Base-by-base conservation (phyloP, 768 basidiomycete genomes). In the Cystobasidium tubakii region DNA sequence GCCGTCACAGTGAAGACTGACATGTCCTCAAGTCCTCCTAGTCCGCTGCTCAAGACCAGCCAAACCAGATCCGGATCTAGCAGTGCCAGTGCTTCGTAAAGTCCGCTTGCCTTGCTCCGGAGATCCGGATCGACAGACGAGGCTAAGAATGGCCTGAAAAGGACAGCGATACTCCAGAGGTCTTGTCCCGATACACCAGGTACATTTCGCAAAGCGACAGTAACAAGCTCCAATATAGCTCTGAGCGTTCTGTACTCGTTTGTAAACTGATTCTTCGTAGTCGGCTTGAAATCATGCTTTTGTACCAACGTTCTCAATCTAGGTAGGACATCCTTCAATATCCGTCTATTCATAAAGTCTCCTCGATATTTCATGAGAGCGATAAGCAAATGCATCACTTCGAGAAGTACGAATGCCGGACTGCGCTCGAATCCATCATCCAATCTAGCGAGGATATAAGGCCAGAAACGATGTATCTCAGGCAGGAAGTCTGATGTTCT, bases 261-360 rank as follows among this genome's bases (percentile, higher is more conserved):
- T 0, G 90, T 90, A 79, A 90, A 88, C 86, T 21, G 88, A 88
- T 44, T n/a, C 66, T 67, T 34, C 39, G 29, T 44, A 17, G 66
- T 29, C 46, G n/a, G 42, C 21, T 43, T 7, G 17, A 91, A 21
- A 83, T 82, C 46, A 84, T 79, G 76, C 95, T 91, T 10, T 84
- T 86, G n/a, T 80, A 81, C 70, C 88, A 86, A 25, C 92, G 84
- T 78, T 44, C 82, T 83, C 79, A 95, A 90, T 50, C 85, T 86
- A 0, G 95, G 95, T 94, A 95, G 98, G 23, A 92, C 85, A 75
- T 97, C 90, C 76, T 96, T 91, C 87, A 93, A 89, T 36, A 98
- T 85, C 69, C 90, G 84, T 39, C 87, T 84, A 62, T 85, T 85
- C 90, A 98, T 94, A 82, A 91, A 96, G 67, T 86, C 86, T 29